Evolutionary conservation across 1,284 basidiomycete species (phyloP), one percentile per base, ranked within the genome.

Genomic region (Rhodofomes roseus): DNA sequence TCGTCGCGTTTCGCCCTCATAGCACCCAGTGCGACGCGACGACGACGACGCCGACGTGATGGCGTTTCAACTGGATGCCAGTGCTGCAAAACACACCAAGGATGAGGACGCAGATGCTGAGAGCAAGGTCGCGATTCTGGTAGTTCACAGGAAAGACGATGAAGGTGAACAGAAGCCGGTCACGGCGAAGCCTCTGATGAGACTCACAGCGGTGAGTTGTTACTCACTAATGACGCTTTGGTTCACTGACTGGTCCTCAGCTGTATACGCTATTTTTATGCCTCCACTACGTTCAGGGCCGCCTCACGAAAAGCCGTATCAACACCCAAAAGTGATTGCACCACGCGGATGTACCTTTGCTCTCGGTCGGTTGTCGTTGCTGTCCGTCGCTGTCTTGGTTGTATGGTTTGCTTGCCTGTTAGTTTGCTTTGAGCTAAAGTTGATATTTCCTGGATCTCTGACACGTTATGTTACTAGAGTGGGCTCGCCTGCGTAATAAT

Each of bases 31-130:
- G 31, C 29, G 50, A 11, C 50, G 50, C 20, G 46, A 48, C 4
- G 50, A 52, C 31, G 50, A 52, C 50, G 50, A 52, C 31, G 48
- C 31, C 31, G 50, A 52, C 50, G 50, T 52, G 50, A 52, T 31
- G 34, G 34, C 50, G 14, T 36, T 52, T 4, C n/a, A 37, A 16
- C 16, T 52, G 29, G 31, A 6, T 29, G 25, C 25, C 7, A 44
- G 22, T 12, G 9, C 22, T 27, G 5, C 46, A 14, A 27, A 48
- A n/a, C 23, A 25, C 9, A 23, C 23, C 22, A 48, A 48, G 25
- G 16, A 20, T 4, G 25, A 12, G 20, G 22, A 12, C 7, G 37
- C 37, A 48, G 23, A 18, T 2, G 46, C 4, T 48, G 25, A 48
- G 0, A 7, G 12, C 2, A 48, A 16, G 11, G 25, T 27, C 23